These are phyloP conservation scores for Epichloe scottii DNA, from an alignment of 2,329 filamentous ascomycete species.

Conservation along the genomic window DNA sequence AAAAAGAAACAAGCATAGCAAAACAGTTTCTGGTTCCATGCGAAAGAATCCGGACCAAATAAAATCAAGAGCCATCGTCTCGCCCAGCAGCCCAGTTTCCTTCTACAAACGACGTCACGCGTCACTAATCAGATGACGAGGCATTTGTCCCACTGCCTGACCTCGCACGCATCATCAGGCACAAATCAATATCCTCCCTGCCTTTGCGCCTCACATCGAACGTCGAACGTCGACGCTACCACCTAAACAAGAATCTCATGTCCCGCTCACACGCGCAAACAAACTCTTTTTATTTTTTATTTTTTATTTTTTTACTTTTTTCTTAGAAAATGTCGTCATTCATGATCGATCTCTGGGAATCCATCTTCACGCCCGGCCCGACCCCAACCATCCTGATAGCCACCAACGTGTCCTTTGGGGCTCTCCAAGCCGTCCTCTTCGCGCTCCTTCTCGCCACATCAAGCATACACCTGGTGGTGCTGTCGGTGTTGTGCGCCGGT, in stretches of 20 bases:
- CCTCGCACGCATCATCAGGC: neutral
- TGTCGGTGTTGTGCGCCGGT: conserved; percentile 66
- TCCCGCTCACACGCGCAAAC: neutral
- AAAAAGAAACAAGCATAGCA: no score
- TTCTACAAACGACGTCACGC: no score
- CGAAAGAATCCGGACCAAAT: no score
- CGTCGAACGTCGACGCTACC: neutral
- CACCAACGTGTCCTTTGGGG: conserved; percentile 80
- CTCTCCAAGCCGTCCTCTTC: conserved; percentile 68
- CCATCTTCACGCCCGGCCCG: conserved; percentile 84
- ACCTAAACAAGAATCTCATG: neutral
- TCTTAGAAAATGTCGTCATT: conserved; percentile 40
- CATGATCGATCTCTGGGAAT: conserved; percentile 72
- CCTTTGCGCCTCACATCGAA: neutral
- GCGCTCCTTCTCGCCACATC: conserved; percentile 66
- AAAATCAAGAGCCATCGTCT: no score
- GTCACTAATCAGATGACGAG: no score
- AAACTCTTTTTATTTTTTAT: fast-evolving
- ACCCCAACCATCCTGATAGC: conserved; percentile 80
- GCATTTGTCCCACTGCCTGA: no score
- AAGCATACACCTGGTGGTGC: conserved; percentile 76
- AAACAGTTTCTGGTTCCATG: no score
- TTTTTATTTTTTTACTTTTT: no score
- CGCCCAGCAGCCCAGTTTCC: no score
- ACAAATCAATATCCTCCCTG: neutral